A percentile compares a stretch with the other conserved stretches of the same genome.
These are phyloP conservation scores for Fusarium stilboides DNA, from an alignment of 2,329 filamentous ascomycete species.

Conservation along the genomic window DNA sequence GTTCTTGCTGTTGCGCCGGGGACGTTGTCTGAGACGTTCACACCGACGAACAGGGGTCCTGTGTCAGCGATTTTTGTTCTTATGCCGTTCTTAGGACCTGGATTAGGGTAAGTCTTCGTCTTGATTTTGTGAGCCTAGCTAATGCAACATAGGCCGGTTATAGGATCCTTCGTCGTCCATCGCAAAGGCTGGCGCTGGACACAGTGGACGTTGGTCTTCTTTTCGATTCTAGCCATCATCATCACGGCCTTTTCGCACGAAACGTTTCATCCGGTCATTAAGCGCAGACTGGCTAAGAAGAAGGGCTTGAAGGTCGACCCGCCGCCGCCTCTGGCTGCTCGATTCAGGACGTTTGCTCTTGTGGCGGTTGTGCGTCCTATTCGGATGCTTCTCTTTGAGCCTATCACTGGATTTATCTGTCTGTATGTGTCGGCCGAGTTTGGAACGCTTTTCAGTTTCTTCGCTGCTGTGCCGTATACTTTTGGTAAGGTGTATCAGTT, in stretches of 20 bases:
- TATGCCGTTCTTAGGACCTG: conserved; percentile 68
- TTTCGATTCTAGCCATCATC: conserved; percentile 57
- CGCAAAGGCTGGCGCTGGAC: conserved; percentile 69
- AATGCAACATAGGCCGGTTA: conserved; percentile 57
- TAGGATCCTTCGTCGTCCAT: conserved; percentile 64
- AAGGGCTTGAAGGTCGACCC: conserved; percentile 51
- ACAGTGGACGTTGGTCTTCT: conserved; percentile 66
- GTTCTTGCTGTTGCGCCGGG: conserved; percentile 66
- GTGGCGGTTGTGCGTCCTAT: conserved; percentile 66
- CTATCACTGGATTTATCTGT: conserved; percentile 71
- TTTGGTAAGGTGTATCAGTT: conserved; percentile 64
- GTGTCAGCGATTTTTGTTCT: conserved; percentile 64
- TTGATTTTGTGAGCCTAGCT: background rate
- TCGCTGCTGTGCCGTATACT: conserved; percentile 65
- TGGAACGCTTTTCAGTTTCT: conserved; percentile 68
- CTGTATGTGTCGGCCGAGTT: conserved; percentile 68
- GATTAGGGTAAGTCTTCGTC: conserved; percentile 60
- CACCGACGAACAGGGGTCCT: conserved; percentile 58
- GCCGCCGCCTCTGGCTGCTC: conserved; percentile 43
- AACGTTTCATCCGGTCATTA: conserved; percentile 69
- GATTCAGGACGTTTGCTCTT: conserved; percentile 56
- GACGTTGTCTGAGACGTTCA: conserved; percentile 65
- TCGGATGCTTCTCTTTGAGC: conserved; percentile 73
- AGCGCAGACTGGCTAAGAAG: conserved; percentile 56
- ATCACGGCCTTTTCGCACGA: conserved; percentile 63